Evolutionary conservation across 768 basidiomycete species (phyloP), one percentile per base, ranked within the genome.

Genomic region (Tricholoma saponaceum): DNA sequence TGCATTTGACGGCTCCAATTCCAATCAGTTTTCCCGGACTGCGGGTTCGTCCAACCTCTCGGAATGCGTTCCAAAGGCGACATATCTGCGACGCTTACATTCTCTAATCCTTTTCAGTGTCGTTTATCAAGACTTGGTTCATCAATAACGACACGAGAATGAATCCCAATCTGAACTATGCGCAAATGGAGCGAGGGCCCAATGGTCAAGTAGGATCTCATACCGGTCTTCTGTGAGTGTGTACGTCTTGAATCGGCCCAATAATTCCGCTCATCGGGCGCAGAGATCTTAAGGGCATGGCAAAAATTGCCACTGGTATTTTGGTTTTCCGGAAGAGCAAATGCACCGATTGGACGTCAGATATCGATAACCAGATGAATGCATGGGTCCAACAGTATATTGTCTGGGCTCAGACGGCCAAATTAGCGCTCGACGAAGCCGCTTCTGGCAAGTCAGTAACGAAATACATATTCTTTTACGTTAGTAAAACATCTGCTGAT

Each of bases 161-260:
- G 86, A 86, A 83, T 54, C 86, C 86, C 0, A 82, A 85, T 62
- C 68, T 89, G 41, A 75, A 84, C 57, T 89, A 78, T 64, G 78
- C 74, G 0, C 84, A 85, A 60, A 77, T 84, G 68, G 51, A 74
- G 55, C 70, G 78, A 7, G 78, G 77, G 41, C 75, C 76, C 12
- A 60, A 58, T 52, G 73, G 73, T 14, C 69, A 74, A 61, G 53
- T 62, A 43, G 80, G 80, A 50, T 74, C 73, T 30, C 83, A 78
- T 60, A 82, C 80, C 18, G 84, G 85, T 58, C 69, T 85, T 43
- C 72, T 84, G 81, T 83, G 57, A 69, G 79, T 71, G 23, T 44
- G 4, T 37, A 28, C 6, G 60, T 22, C 13, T 20, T 25, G 13
- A 44, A 20, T 23, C 47, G n/a, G 33, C 22, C 18, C 18, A n/a